Conservation (phyloP, 1,139 yeast genomes). For the Lodderomyces theae region DNA sequence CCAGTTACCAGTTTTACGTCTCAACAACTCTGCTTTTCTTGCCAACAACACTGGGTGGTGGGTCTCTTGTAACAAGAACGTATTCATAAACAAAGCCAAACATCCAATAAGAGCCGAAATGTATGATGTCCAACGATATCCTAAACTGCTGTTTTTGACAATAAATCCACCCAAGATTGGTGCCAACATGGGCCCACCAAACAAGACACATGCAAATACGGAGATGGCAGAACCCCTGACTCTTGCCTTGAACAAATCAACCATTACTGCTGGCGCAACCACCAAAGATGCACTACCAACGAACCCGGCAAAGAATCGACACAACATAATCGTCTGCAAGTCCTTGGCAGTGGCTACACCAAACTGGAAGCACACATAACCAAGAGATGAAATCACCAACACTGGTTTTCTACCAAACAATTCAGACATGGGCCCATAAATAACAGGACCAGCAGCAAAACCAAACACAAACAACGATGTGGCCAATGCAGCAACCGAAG, state of each 20-base stretch:
- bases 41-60: constrained; percentile 53
- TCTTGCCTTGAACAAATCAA: constrained; percentile 35
- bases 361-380: constrained; percentile 35
- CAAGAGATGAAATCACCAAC: constrained; percentile 28
- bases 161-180: constrained; percentile 40
- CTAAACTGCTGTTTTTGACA: constrained; percentile 30
- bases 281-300: constrained; percentile 43
- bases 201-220: constrained; percentile 33
- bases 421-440: constrained; percentile 44
- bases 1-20: constrained; percentile 66
- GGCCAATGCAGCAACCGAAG: constrained; percentile 33
- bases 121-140: constrained; percentile 63
- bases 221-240: constrained; percentile 38
- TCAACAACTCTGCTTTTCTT: constrained; percentile 56
- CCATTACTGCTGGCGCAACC: constrained; percentile 42
- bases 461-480: constrained; percentile 43
- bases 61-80: constrained; percentile 45
- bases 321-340: constrained; percentile 38
- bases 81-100: constrained; percentile 26
- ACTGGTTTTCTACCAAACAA: constrained; percentile 37
- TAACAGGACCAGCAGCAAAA: constrained; percentile 43
- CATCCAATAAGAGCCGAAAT: constrained; percentile 50
- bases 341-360: constrained; percentile 40
- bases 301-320: constrained; percentile 43
- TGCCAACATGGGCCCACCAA: constrained; percentile 48